Evolutionary conservation across 352 stramenopile genomes (phyloP).

Genomic region (Hyaloperonospora brassicae): DNA sequence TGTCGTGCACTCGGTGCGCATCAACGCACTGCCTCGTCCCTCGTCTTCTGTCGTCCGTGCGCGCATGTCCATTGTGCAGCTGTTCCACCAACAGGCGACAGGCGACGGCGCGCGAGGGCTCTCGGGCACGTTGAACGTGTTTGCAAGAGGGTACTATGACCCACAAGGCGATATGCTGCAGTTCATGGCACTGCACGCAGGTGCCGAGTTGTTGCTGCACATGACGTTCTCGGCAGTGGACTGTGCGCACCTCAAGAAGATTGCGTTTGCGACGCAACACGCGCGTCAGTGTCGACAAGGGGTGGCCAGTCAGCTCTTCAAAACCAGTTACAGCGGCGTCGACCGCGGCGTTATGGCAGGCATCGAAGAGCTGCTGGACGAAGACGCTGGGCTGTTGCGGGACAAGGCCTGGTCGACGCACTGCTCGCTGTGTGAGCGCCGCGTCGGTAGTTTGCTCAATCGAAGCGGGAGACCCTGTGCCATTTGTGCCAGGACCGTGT

Average conservation of each 20-base stretch:
- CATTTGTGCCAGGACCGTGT: conserved; percentile 32
- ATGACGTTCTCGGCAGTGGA: conserved; percentile 32
- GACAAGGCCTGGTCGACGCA: conserved; percentile 13
- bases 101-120: conserved; percentile 7
- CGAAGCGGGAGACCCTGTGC: conserved; percentile 25
- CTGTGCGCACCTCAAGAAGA: conserved; percentile 55
- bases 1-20: conserved; percentile 54
- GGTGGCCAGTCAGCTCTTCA: conserved; percentile 13
- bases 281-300: conserved; percentile 26
- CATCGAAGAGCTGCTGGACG: conserved; percentile 28
- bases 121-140: conserved; percentile 35
- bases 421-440: conserved; percentile 35
- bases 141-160: conserved; percentile 50
- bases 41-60: conserved; percentile 38
- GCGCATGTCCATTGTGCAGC: conserved; percentile 34
- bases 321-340: conserved; percentile 8
- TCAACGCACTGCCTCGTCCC: conserved; percentile 37
- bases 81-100: conserved; percentile 36
- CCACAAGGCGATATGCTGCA: conserved; percentile 44
- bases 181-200: conserved; percentile 36
- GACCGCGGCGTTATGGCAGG: conserved; percentile 21
- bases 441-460: conserved; percentile 28
- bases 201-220: conserved; percentile 35
- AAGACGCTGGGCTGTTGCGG: conserved; percentile 10
- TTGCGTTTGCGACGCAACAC: conserved; percentile 41